These are phyloP conservation scores for Eleusine coracana DNA, from an alignment of 176 grass and related monocot genomes.

Conservation along the genomic window DNA sequence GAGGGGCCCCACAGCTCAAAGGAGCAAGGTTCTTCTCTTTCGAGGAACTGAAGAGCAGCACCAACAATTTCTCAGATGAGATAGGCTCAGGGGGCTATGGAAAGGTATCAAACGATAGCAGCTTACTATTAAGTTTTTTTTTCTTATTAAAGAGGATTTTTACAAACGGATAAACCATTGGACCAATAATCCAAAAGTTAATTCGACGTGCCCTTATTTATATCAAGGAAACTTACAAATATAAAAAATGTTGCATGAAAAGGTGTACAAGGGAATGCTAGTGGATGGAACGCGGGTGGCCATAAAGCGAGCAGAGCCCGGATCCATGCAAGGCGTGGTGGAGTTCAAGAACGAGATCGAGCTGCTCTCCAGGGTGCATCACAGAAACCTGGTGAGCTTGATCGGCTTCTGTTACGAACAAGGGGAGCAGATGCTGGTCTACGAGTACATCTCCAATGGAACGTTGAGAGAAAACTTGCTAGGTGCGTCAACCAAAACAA, in stretches of 20 bases:
- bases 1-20: slow-evolving; percentile 62
- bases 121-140: background rate
- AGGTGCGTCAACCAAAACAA: slow-evolving; percentile 30
- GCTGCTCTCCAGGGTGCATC: slow-evolving; percentile 78
- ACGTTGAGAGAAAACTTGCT: slow-evolving; percentile 63
- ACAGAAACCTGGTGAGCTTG: slow-evolving; percentile 74
- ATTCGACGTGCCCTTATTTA: background rate
- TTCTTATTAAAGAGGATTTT: background rate
- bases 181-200: background rate
- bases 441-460: slow-evolving; percentile 73
- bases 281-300: slow-evolving; percentile 61
- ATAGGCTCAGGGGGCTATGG: slow-evolving; percentile 73
- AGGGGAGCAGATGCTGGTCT: slow-evolving; percentile 80
- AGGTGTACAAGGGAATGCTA: slow-evolving; percentile 76
- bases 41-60: slow-evolving; percentile 64
- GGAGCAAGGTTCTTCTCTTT: slow-evolving; percentile 72
- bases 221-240: slow-evolving; percentile 1
- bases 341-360: slow-evolving; percentile 93
- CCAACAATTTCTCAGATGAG: slow-evolving; percentile 61
- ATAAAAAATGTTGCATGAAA: background rate
- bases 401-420: slow-evolving; percentile 86
- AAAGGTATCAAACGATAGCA: slow-evolving; percentile 45
- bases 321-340: slow-evolving; percentile 53
- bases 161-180: background rate
- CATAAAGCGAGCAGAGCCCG: slow-evolving; percentile 61